These are phyloP conservation scores for Juglanconis oblonga DNA, from an alignment of 2,329 filamentous ascomycete species.

Conservation along the genomic window DNA sequence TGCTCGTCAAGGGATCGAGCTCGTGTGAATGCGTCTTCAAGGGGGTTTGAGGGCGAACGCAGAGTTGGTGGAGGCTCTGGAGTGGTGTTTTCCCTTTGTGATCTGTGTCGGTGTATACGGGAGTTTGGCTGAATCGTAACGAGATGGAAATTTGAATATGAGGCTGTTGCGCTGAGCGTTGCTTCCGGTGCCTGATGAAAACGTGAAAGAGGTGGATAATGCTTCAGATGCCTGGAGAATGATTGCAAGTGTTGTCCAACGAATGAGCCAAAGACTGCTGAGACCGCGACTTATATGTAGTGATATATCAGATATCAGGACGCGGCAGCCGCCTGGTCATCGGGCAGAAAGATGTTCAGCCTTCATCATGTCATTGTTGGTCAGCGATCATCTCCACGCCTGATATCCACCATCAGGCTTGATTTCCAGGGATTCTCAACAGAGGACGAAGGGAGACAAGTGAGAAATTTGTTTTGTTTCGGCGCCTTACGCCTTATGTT, in stretches of 20 bases:
- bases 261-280: neutral
- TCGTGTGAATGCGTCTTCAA: too few relatives aligned
- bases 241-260: neutral
- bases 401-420: constrained; percentile 3
- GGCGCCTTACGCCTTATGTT: neutral
- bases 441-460: constrained; percentile 7
- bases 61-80: neutral
- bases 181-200: neutral
- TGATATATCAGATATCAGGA: constrained; percentile 7
- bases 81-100: too few relatives aligned
- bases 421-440: neutral
- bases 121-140: neutral
- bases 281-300: constrained; percentile 12
- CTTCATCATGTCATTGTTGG: constrained; percentile 6
- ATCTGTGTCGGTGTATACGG: neutral
- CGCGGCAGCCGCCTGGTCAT: constrained; percentile 9
- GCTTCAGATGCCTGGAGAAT: neutral
- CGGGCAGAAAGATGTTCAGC: constrained; percentile 12
- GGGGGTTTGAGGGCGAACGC: neutral
- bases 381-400: neutral
- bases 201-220: neutral
- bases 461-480: constrained; percentile 4
- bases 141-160: neutral
- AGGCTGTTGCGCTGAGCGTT: neutral
- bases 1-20: neutral